These are phyloP conservation scores for Globisporangium irregulare DNA, from an alignment of 352 stramenopile species.

Conservation along the genomic window DNA sequence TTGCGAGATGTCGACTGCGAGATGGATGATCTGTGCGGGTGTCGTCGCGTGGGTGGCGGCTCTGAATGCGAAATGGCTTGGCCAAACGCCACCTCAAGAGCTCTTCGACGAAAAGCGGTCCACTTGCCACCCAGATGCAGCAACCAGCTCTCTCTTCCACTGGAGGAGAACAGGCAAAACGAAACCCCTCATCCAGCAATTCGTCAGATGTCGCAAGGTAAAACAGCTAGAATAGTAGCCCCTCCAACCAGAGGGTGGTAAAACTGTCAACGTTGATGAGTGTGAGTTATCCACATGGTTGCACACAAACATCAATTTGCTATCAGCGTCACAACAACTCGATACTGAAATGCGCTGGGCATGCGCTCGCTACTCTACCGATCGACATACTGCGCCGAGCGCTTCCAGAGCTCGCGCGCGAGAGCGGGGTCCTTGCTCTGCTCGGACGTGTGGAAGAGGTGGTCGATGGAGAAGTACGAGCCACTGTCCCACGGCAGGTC, in stretches of 20 bases:
- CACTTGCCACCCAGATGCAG: neutral
- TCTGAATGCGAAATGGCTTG: neutral
- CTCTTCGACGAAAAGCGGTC: neutral
- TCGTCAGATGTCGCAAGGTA: neutral
- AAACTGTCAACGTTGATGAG: neutral
- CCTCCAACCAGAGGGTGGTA: neutral
- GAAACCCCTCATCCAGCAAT: neutral
- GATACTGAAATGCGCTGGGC: neutral
- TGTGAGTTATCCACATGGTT: neutral
- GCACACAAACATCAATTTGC: neutral
- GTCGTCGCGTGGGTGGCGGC: no score
- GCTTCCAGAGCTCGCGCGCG: conserved; percentile 29
- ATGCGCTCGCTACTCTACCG: conserved; percentile 3
- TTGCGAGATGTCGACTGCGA: neutral
- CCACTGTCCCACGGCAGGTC: conserved; percentile 31
- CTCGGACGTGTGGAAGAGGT: conserved; percentile 31
- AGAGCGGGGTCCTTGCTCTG: conserved; percentile 29
- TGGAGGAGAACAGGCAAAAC: neutral
- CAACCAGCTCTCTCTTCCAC: neutral
- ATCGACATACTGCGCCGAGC: conserved; percentile 17
- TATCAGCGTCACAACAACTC: neutral
- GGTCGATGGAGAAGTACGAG: conserved; percentile 34
- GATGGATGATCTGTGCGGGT: neutral
- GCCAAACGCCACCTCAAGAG: neutral
- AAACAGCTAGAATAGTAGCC: neutral